Evolutionary conservation across 805 yeast species (phyloP).

Genomic region (Naumovozyma castellii): DNA sequence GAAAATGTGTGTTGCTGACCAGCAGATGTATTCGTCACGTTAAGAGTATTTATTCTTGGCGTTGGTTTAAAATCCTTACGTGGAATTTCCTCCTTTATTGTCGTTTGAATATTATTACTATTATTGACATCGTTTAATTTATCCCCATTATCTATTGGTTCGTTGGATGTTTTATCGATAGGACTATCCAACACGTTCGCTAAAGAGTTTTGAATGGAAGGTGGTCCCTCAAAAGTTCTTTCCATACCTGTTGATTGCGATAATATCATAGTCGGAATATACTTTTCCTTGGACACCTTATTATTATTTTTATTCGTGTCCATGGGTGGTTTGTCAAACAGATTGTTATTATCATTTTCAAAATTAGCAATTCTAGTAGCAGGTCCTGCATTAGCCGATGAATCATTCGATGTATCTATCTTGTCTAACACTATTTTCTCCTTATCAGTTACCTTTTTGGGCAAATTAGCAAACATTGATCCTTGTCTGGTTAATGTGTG

Average conservation of each 20-base stretch:
- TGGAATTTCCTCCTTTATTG: too few relatives aligned
- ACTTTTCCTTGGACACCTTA: slow-evolving; percentile 27
- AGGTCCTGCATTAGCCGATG: background rate
- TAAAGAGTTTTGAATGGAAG: slow-evolving; percentile 26
- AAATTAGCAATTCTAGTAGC: background rate
- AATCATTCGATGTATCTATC: background rate
- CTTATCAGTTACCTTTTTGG: background rate
- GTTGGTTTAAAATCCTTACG: too few relatives aligned
- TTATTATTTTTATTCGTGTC: slow-evolving; percentile 4
- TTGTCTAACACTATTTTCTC: background rate
- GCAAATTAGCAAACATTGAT: background rate
- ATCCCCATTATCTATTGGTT: background rate
- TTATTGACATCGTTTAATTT: too few relatives aligned
- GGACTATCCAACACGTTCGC: slow-evolving; percentile 8
- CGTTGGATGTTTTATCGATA: slow-evolving; percentile 2
- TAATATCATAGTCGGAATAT: slow-evolving; percentile 35
- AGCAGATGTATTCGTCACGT: background rate
- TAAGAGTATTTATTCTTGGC: too few relatives aligned
- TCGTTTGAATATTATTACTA: too few relatives aligned
- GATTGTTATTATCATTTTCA: background rate
- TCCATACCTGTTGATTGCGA: slow-evolving; percentile 49
- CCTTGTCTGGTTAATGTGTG: slow-evolving; percentile 18
- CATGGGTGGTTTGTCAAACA: background rate
- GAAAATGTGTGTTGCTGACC: slow-evolving; percentile 11
- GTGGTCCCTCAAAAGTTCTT: slow-evolving; percentile 31